Percentiles rank a stretch among this genome's conserved stretches.
These are phyloP conservation scores for Helotiales sp. DNA, from an alignment of 2,329 filamentous ascomycete genomes.

Conservation along the genomic window DNA sequence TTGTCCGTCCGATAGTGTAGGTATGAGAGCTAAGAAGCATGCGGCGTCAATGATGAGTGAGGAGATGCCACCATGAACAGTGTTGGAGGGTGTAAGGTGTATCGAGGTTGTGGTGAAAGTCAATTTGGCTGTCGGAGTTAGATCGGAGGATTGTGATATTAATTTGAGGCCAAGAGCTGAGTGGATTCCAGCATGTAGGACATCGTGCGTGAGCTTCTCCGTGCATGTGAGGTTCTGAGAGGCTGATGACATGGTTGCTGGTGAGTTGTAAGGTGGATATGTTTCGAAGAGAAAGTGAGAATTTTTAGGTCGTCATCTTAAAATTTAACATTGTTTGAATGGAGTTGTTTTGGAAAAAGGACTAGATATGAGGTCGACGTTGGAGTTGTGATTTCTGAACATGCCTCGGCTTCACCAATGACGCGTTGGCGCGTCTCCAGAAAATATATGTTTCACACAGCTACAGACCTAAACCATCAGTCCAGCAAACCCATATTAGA, in stretches of 20 bases:
- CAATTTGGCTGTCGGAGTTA: background rate
- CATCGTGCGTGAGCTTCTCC: background rate
- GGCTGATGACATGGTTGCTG: background rate
- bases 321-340: too few relatives aligned
- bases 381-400: background rate
- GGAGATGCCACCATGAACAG: conserved; percentile 8
- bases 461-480: background rate
- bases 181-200: background rate
- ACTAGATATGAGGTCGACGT: background rate
- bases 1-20: conserved; percentile 3
- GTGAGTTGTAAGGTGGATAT: background rate
- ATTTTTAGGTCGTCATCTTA: background rate
- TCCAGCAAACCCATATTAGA: background rate
- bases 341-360: background rate
- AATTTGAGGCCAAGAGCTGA: conserved; percentile 3
- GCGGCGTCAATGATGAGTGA: conserved; percentile 1
- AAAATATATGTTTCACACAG: conserved; percentile 7
- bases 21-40: conserved; percentile 6
- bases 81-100: background rate
- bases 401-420: conserved; percentile 15
- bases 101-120: background rate
- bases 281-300: background rate
- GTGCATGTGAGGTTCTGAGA: background rate
- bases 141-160: conserved; percentile 2
- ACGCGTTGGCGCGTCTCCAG: conserved; percentile 18